These are phyloP conservation scores for Boletellus sp. DNA, from an alignment of 768 basidiomycete genomes.

Conservation along the genomic window DNA sequence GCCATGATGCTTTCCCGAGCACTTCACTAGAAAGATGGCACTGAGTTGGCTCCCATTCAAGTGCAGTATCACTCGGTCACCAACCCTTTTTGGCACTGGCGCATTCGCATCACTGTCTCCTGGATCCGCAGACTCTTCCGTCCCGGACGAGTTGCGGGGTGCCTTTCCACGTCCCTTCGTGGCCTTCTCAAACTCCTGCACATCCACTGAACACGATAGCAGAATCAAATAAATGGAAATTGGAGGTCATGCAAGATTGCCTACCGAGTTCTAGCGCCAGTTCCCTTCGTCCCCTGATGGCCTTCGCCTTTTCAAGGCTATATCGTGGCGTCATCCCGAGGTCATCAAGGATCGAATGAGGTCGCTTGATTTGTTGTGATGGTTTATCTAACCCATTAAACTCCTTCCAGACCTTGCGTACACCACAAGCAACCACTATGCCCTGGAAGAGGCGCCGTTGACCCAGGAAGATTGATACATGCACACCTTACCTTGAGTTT, in stretches of 20 bases:
- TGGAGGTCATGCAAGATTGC: slow-evolving; percentile 19
- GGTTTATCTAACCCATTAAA: slow-evolving; percentile 57
- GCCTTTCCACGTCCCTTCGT: slow-evolving; percentile 30
- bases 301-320: slow-evolving; percentile 77
- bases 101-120: slow-evolving; percentile 30
- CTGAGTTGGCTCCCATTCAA: neutral
- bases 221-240: neutral
- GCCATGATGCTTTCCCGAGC: slow-evolving; percentile 63
- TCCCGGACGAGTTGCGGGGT: slow-evolving; percentile 6
- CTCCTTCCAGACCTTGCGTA: slow-evolving; percentile 74
- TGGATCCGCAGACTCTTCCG: slow-evolving; percentile 31
- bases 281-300: slow-evolving; percentile 70
- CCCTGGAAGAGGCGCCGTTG: slow-evolving; percentile 38
- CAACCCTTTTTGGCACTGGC: slow-evolving; percentile 44
- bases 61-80: slow-evolving; percentile 3
- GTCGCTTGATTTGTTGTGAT: slow-evolving; percentile 58
- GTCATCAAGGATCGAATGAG: slow-evolving; percentile 61
- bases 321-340: slow-evolving; percentile 79
- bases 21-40: slow-evolving; percentile 31
- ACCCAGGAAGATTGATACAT: neutral
- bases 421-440: slow-evolving; percentile 69
- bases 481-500: slow-evolving; percentile 57
- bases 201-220: slow-evolving; percentile 54
- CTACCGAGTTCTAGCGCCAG: slow-evolving; percentile 73
- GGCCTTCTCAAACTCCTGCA: slow-evolving; percentile 62